These are phyloP conservation scores for Penicillium roqueforti DNA, from an alignment of 495 filamentous ascomycete species.

Conservation along the genomic window DNA sequence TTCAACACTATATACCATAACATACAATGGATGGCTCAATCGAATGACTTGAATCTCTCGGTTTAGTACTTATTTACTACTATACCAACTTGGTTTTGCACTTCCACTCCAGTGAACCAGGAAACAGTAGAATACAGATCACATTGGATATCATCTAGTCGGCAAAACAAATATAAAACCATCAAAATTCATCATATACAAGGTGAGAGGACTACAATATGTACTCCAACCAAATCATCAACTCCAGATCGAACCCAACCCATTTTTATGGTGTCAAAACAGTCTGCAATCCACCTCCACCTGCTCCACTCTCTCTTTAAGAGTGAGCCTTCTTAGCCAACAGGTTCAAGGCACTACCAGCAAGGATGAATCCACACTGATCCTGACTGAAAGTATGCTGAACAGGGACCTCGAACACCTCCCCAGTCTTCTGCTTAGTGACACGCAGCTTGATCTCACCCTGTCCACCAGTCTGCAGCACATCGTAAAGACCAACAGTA, in stretches of 20 bases:
- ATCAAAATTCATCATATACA: constrained; percentile 18
- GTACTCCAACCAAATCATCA: constrained; percentile 18
- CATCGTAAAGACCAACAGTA: constrained; percentile 78
- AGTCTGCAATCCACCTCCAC: not conserved
- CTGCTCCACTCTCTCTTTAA: not conserved
- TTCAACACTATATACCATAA: constrained; percentile 6
- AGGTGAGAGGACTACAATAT: constrained; percentile 11
- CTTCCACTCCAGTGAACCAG: not conserved
- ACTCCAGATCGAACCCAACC: constrained; percentile 16
- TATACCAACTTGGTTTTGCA: not conserved
- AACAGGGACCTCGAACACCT: constrained; percentile 45
- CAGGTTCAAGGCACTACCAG: constrained; percentile 90
- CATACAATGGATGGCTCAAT: not conserved
- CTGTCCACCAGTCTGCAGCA: constrained; percentile 70
- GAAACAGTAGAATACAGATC: constrained; percentile 27
- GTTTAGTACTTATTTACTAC: not conserved
- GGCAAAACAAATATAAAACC: constrained; percentile 17
- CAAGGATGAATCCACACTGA: constrained; percentile 85
- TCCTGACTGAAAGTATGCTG: constrained; percentile 79
- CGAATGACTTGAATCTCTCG: not conserved
- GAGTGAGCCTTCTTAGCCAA: constrained; percentile 54
- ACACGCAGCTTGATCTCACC: constrained; percentile 72
- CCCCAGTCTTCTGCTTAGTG: constrained; percentile 56
- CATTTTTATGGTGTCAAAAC: constrained; percentile 15
- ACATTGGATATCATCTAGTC: constrained; percentile 34